Percentiles rank a stretch among this genome's conserved stretches.
Conservation (phyloP, 2,329 filamentous ascomycete species). For the Fusarium robinianum region DNA sequence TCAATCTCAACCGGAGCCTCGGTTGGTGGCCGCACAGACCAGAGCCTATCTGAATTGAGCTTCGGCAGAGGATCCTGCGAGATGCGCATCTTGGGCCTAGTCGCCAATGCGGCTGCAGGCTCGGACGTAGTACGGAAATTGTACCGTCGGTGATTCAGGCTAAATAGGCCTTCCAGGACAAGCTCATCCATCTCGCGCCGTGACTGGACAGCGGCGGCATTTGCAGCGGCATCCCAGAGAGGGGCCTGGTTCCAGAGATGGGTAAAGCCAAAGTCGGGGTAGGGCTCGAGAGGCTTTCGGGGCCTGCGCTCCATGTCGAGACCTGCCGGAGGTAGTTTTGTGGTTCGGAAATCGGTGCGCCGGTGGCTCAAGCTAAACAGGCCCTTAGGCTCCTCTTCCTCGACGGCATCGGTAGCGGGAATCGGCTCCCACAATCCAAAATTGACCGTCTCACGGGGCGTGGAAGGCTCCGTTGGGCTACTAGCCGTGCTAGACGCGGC, state of each 20-base stretch:
- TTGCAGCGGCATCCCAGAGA: constrained; percentile 33
- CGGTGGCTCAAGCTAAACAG: constrained; percentile 35
- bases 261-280: constrained; percentile 26
- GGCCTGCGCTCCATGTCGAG: constrained; percentile 28
- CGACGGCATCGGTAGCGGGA: constrained; percentile 9
- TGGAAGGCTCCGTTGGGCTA: constrained; percentile 18
- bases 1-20: constrained; percentile 21
- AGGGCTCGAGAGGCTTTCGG: constrained; percentile 26
- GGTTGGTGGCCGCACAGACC: constrained; percentile 36
- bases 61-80: constrained; percentile 36
- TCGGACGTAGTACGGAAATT: constrained; percentile 35
- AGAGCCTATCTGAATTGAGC: constrained; percentile 43
- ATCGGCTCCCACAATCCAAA: constrained; percentile 33
- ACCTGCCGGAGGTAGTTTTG: constrained; percentile 29
- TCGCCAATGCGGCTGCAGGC: constrained; percentile 36
- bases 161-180: constrained; percentile 33
- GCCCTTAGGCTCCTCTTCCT: constrained; percentile 28
- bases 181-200: constrained; percentile 29
- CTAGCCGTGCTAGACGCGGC: constrained; percentile 10
- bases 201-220: constrained; percentile 20
- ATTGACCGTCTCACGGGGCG: constrained; percentile 20
- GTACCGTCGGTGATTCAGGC: constrained; percentile 34
- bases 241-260: constrained; percentile 36
- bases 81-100: constrained; percentile 42
- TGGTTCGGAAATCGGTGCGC: constrained; percentile 33